Conservation (phyloP, 192 early-diverging fungal species). For the Mortierella alpina region DNA sequence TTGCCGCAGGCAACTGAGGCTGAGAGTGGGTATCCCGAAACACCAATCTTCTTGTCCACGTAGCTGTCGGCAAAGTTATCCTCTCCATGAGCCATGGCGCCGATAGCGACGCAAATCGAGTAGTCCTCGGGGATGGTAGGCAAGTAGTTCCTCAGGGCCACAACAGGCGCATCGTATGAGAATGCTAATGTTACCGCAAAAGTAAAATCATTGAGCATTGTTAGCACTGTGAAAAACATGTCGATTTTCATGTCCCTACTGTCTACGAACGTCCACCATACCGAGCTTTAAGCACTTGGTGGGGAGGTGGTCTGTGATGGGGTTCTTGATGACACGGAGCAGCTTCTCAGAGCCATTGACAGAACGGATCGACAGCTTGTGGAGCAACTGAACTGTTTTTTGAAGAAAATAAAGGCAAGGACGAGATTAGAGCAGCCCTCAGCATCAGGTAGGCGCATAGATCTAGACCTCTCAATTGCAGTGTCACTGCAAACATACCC, state of each 20-base stretch:
- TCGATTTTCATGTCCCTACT: background rate
- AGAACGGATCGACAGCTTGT: constrained; percentile 95
- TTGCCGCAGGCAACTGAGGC: constrained; percentile 98
- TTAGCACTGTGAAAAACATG: background rate
- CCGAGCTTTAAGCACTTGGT: constrained; percentile 87
- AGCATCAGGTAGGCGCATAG: too few relatives aligned
- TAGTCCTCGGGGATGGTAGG: constrained; percentile 81
- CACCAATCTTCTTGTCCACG: constrained; percentile 97
- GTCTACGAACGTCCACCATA: constrained; percentile 45
- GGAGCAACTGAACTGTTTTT: constrained; percentile 90
- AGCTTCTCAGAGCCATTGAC: constrained; percentile 93
- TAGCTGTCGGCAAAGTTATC: constrained; percentile 96
- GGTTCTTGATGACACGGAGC: constrained; percentile 98
- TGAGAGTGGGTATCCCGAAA: constrained; percentile 96
- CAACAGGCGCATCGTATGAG: constrained; percentile 89
- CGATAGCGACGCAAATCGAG: constrained; percentile 91
- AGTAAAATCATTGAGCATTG: background rate
- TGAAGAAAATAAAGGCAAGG: constrained; percentile 1
- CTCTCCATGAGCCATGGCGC: constrained; percentile 95
- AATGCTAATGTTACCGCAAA: constrained; percentile 63
- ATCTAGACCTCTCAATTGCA: background rate
- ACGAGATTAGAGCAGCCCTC: background rate
- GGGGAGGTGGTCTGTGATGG: constrained; percentile 95
- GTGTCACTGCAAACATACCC: constrained; percentile 67
- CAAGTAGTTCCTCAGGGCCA: constrained; percentile 85